These are phyloP conservation scores for Trichoderma semiorbis DNA, from an alignment of 2,329 filamentous ascomycete species.

Conservation along the genomic window DNA sequence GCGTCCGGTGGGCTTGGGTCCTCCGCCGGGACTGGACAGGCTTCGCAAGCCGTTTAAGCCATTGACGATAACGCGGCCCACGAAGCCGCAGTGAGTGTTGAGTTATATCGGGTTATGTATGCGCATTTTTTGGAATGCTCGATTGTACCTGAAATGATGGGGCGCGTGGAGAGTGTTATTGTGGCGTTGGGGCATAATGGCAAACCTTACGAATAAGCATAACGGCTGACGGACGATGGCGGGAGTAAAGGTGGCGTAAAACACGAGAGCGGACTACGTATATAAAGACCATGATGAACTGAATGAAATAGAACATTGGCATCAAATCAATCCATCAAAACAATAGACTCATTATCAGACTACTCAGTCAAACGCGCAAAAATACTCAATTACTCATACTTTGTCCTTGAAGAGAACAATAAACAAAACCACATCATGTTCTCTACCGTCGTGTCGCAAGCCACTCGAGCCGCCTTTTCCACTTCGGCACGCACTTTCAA, in stretches of 20 bases:
- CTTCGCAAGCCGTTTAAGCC: slow-evolving; percentile 56
- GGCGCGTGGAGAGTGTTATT: not conserved
- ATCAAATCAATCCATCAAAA: not conserved
- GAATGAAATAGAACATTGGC: not conserved
- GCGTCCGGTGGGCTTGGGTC: slow-evolving; percentile 43
- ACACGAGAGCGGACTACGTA: not conserved
- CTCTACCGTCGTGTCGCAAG: not conserved
- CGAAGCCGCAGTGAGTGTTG: slow-evolving; percentile 20
- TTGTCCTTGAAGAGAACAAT: not conserved
- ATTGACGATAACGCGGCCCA: slow-evolving; percentile 48
- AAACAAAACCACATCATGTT: not conserved
- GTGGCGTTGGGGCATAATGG: not conserved
- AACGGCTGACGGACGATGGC: slow-evolving; percentile 15
- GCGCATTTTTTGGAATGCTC: not conserved
- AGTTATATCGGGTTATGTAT: not conserved
- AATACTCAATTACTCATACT: not conserved
- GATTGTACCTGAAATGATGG: not conserved
- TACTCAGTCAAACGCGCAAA: not conserved
- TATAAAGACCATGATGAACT: slow-evolving; percentile 4
- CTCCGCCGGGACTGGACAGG: slow-evolving; percentile 48
- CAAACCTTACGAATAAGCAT: slow-evolving; percentile 26
- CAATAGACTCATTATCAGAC: slow-evolving; percentile 1
- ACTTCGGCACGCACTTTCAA: slow-evolving; percentile 21
- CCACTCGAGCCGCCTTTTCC: slow-evolving; percentile 24
- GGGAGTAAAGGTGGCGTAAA: not conserved